Base-by-base conservation (phyloP, 805 yeast genomes). In the Wickerhamiella sorbophila region DNA sequence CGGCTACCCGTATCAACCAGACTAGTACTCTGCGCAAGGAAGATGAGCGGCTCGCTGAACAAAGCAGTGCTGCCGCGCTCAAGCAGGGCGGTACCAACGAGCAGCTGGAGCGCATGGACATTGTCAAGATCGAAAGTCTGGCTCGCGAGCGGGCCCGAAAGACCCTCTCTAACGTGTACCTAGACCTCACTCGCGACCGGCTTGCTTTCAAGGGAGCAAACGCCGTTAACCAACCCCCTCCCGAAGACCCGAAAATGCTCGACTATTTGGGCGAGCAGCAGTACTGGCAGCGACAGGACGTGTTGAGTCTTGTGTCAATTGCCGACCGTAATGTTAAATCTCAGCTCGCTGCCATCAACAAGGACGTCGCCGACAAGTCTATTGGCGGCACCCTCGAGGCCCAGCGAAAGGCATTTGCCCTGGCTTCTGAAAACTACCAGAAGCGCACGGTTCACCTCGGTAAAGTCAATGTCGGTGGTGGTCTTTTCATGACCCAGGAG, bases 381-480 rank as follows among this genome's bases (percentile, higher is more conserved):
- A 46, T 65, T 16, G 56, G 56, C 45, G 54, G 59, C 15, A 72
- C 73, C 50, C 73, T 73, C 15, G 75, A 71, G 36, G 70, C 65
- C 55, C 84, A 84, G 63, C 74, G 75, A 48, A 71, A 72, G 48
- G 96, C 95, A 2, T 69, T 79, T 41, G 76, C 77, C 24, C 63
- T 81, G 47, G 95, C 95, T 2, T 81, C 80, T 56, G 71, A 72
- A 47, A 75, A 75, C 52, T 66, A 71, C 37, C 73, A 71, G 39
- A 75, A 73, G 56, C 71, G 88, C 53, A 55, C 70, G 38, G 66
- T 68, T 47, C 57, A 64, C 47, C 57, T 52, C 39, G 75, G 77
- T 48, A 72, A 77, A 58, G 66, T 85, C 52, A 70, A 84, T 54
- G 63, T 88, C 48, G 98, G 98, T 46, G 95, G 94, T 48, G 97